phyloP scores from a whole-genome alignment of 257 asterid genomes.

The Salvia rosmarinus region DNA sequence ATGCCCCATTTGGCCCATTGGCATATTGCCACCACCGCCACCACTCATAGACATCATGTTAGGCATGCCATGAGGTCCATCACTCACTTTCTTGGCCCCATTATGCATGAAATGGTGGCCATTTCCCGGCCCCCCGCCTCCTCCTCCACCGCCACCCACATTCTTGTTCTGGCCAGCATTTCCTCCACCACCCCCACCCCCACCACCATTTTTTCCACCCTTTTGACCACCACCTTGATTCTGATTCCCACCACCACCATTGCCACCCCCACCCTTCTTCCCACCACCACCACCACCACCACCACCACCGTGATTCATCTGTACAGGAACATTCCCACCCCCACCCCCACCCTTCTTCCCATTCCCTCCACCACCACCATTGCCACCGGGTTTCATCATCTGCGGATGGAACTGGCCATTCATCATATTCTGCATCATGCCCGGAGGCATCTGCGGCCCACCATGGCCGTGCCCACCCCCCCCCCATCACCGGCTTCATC shows the following conservation, averaged over 20 bases:
- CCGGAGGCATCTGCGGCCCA: conserved; percentile 55
- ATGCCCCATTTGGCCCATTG: conserved; percentile 55
- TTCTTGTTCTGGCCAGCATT: conserved; percentile 51
- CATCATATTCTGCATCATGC: conserved; percentile 55
- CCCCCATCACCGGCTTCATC: conserved; percentile 59
- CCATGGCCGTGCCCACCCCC: conserved; percentile 40
- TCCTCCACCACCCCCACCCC: conserved; percentile 44
- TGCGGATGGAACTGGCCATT: conserved; percentile 52
- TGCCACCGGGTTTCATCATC: conserved; percentile 53
- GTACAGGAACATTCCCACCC: conserved; percentile 36
- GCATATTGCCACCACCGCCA: conserved; percentile 40
- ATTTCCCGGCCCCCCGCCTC: conserved; percentile 45
- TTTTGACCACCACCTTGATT: conserved; percentile 49
- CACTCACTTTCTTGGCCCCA: conserved; percentile 70
- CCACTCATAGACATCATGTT: conserved; percentile 78
- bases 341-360: conserved; percentile 39
- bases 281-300: conserved; percentile 53
- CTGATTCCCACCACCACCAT: conserved; percentile 33
- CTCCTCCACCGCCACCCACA: conserved; percentile 31
- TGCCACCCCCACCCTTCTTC: conserved; percentile 42
- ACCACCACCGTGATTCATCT: conserved; percentile 39
- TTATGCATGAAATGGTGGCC: conserved; percentile 50
- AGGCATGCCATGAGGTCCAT: conserved; percentile 84
- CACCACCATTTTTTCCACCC: conserved; percentile 50
- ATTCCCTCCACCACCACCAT: conserved; percentile 34